Evolutionary conservation across 306 rosid genomes (phyloP).

Genomic region (Ceratonia siliqua): DNA sequence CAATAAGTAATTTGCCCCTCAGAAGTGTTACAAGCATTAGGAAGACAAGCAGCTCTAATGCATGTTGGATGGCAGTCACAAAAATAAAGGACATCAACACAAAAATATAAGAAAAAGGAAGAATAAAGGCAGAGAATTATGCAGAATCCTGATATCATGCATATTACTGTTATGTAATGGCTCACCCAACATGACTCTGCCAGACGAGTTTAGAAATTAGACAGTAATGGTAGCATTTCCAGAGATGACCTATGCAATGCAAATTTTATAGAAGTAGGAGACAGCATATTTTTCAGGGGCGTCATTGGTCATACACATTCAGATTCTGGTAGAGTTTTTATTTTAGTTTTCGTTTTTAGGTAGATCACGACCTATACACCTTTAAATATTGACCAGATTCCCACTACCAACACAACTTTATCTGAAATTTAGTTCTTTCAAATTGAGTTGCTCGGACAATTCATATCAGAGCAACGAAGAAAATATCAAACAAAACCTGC

Average conservation of each 20-base stretch:
- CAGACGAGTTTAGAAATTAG: neutral
- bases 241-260: no score
- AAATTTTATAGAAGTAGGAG: neutral
- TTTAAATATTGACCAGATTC: no score
- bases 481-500: neutral
- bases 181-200: neutral
- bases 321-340: no score
- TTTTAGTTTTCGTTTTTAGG: no score
- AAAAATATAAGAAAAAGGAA: neutral
- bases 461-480: neutral
- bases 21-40: neutral
- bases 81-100: neutral
- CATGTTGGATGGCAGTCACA: neutral
- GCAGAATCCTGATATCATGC: constrained; percentile 18
- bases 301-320: no score
- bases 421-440: no score
- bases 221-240: no score
- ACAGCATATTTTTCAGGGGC: no score
- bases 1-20: constrained; percentile 12
- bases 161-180: constrained; percentile 7
- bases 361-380: no score
- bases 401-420: no score
- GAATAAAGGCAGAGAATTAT: constrained; percentile 18
- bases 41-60: neutral
- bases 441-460: no score